Conservation (phyloP, 1,284 basidiomycete species). For the Apiotrichum sp. region DNA sequence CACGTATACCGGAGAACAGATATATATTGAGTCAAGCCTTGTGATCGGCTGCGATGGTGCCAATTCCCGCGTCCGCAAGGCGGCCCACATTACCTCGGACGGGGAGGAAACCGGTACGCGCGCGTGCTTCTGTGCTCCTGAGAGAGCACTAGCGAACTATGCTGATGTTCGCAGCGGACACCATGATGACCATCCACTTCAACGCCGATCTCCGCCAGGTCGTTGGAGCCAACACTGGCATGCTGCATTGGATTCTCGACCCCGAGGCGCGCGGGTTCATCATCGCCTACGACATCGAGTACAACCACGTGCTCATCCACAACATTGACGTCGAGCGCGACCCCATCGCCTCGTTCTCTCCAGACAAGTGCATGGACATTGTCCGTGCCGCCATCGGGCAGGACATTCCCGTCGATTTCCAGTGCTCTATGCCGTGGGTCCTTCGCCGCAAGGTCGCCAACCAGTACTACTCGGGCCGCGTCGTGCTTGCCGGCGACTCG, state of each 20-base stretch:
- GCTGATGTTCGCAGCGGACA: conserved; percentile 10
- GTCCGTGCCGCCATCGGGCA: conserved; percentile 20
- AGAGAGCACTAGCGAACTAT: background rate
- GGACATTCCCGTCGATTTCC: conserved; percentile 21
- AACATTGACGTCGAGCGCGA: conserved; percentile 19
- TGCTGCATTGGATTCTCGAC: conserved; percentile 29
- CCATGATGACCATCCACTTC: conserved; percentile 28
- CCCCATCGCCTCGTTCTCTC: conserved; percentile 17
- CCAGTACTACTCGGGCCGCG: conserved; percentile 17
- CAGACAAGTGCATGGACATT: conserved; percentile 22
- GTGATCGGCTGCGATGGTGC: conserved; percentile 25
- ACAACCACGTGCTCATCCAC: conserved; percentile 27
- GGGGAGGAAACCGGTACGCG: conserved; percentile 20
- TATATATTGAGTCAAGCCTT: conserved; percentile 12
- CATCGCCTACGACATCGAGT: conserved; percentile 24
- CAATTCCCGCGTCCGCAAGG: conserved; percentile 20
- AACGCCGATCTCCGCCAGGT: conserved; percentile 21
- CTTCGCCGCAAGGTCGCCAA: conserved; percentile 25
- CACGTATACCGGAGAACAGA: conserved; percentile 22
- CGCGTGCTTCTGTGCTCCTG: background rate
- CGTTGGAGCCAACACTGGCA: conserved; percentile 21
- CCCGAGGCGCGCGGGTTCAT: conserved; percentile 24
- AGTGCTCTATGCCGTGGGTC: conserved; percentile 23
- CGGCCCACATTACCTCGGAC: conserved; percentile 18
- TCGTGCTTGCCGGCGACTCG: conserved; percentile 19